Conservation (phyloP, 1,139 yeast species). For the Candida anutae region DNA sequence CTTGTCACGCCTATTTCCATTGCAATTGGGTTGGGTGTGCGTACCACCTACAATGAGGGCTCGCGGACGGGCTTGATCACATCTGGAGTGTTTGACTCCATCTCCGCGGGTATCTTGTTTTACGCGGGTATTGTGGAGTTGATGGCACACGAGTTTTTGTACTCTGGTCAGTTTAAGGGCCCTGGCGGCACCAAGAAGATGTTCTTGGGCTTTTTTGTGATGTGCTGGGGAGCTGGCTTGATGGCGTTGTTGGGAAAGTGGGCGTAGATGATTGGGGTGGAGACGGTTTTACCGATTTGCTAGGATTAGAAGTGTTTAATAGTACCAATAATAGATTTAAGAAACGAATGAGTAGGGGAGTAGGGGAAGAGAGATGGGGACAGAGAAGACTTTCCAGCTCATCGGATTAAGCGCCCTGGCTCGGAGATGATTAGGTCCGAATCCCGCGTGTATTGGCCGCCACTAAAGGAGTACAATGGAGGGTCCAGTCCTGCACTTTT, state of each 20-base stretch:
- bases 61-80: constrained; percentile 61
- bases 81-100: constrained; percentile 73
- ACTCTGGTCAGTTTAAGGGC: constrained; percentile 54
- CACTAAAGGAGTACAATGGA: too few relatives aligned
- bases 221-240: constrained; percentile 68
- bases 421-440: too few relatives aligned
- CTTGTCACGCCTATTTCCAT: constrained; percentile 79
- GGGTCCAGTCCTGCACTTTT: too few relatives aligned
- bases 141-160: constrained; percentile 83
- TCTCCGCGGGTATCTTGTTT: constrained; percentile 78
- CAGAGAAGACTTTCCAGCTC: too few relatives aligned
- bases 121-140: constrained; percentile 85
- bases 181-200: constrained; percentile 32
- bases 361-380: too few relatives aligned
- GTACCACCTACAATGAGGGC: constrained; percentile 53
- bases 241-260: constrained; percentile 86
- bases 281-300: too few relatives aligned
- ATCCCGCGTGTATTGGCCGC: too few relatives aligned
- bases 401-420: too few relatives aligned
- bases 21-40: constrained; percentile 81
- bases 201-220: constrained; percentile 28
- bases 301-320: too few relatives aligned
- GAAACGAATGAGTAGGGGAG: too few relatives aligned
- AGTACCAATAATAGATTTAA: too few relatives aligned
- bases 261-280: constrained; percentile 50